These are phyloP conservation scores for Wickerhamomyces hampshirensis DNA, from an alignment of 805 yeast species.

Conservation along the genomic window DNA sequence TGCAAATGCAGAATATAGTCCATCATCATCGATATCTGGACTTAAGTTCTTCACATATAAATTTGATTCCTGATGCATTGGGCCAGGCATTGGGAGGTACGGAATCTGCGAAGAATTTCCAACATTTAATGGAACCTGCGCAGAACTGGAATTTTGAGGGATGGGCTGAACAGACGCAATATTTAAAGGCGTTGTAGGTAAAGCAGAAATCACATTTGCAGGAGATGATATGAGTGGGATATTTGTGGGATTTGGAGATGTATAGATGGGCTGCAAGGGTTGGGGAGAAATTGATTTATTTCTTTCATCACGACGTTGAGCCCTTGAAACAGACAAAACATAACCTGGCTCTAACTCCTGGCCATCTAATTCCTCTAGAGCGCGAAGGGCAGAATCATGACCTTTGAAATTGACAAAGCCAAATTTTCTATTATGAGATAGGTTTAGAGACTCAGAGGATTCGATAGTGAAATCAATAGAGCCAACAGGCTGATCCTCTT, in stretches of 20 bases:
- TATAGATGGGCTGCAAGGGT: slow-evolving; percentile 3
- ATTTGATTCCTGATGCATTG: slow-evolving; percentile 58
- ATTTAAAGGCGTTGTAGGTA: too few species aligned
- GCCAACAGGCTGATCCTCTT: neutral
- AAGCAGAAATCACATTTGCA: neutral
- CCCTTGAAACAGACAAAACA: slow-evolving; percentile 35
- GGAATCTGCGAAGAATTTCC: neutral
- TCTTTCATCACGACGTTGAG: slow-evolving; percentile 38
- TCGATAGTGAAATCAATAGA: too few species aligned
- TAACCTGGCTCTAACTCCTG: slow-evolving; percentile 30
- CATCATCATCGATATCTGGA: slow-evolving; percentile 44
- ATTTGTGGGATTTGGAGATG: neutral
- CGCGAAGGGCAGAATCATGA: slow-evolving; percentile 42
- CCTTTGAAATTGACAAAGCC: slow-evolving; percentile 47
- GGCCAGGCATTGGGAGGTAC: slow-evolving; percentile 37
- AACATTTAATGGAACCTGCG: neutral
- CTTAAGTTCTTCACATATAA: slow-evolving; percentile 63
- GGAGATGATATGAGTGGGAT: neutral
- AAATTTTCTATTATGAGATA: slow-evolving; percentile 21
- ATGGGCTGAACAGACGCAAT: too few species aligned
- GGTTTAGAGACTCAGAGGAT: neutral
- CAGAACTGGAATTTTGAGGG: too few species aligned
- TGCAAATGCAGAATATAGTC: slow-evolving; percentile 35
- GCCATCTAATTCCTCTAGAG: slow-evolving; percentile 44
- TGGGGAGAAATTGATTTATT: slow-evolving; percentile 9